These are phyloP conservation scores for Rhynchospora pubera DNA, from an alignment of 176 grass and related monocot genomes.

Conservation along the genomic window DNA sequence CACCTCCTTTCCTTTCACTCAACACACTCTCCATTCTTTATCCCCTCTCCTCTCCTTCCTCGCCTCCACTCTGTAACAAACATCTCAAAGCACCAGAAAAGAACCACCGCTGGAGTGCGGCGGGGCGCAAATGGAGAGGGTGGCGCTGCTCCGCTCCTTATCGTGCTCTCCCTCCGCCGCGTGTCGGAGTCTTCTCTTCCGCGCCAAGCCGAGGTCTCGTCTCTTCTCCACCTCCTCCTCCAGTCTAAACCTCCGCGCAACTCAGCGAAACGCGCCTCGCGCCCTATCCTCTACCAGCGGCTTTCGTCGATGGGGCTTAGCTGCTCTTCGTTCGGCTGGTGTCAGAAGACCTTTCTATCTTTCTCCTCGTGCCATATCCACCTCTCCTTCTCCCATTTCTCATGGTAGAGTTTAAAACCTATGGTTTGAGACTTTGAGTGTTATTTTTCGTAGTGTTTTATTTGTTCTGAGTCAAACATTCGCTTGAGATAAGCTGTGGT, in stretches of 20 bases:
- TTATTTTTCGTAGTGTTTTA: not conserved
- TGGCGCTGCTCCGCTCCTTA: slow-evolving; percentile 76
- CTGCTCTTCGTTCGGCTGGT: slow-evolving; percentile 11
- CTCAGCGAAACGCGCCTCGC: not conserved
- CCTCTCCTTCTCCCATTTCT: slow-evolving; percentile 54
- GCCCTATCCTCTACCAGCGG: slow-evolving; percentile 29
- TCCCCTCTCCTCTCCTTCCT: not conserved
- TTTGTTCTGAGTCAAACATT: not conserved
- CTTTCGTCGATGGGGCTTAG: slow-evolving; percentile 34
- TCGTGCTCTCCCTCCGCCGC: slow-evolving; percentile 40
- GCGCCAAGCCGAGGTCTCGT: slow-evolving; percentile 30
- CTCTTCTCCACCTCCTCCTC: slow-evolving; percentile 27
- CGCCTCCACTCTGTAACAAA: too few species aligned
- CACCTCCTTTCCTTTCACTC: not conserved
- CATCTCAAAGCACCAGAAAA: too few species aligned
- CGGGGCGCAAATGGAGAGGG: slow-evolving; percentile 60
- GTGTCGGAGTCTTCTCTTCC: slow-evolving; percentile 46
- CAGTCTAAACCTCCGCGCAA: not conserved
- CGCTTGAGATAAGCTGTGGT: not conserved
- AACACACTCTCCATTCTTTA: not conserved
- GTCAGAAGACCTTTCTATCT: slow-evolving; percentile 23
- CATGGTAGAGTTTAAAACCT: slow-evolving; percentile 34
- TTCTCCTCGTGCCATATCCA: slow-evolving; percentile 60
- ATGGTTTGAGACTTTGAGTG: not conserved
- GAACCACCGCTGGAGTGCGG: slow-evolving; percentile 34